phyloP scores from a whole-genome alignment of 2,329 filamentous ascomycete genomes.

The Lachnellula cervina region DNA sequence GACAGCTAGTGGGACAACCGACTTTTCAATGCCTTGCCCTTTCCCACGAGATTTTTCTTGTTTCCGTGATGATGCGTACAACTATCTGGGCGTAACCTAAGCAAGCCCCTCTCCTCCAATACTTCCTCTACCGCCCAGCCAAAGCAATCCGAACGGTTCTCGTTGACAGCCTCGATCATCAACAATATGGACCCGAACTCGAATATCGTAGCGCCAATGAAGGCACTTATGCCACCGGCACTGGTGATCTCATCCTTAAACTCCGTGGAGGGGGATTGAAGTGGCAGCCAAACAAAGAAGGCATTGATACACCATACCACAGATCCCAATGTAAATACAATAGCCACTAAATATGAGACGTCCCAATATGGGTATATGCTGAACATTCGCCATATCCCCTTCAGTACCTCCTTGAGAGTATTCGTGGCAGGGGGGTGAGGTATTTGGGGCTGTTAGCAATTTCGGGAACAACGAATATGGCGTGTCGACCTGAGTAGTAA shows the following conservation, averaged over 20 bases:
- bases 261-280: conserved; percentile 45
- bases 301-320: conserved; percentile 54
- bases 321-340: conserved; percentile 49
- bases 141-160: conserved; percentile 60
- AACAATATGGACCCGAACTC: conserved; percentile 59
- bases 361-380: conserved; percentile 51
- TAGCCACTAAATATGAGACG: conserved; percentile 50
- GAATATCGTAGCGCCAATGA: conserved; percentile 65
- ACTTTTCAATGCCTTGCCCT: conserved; percentile 20
- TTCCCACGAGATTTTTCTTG: conserved; percentile 35
- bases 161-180: conserved; percentile 65
- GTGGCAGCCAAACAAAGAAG: conserved; percentile 60
- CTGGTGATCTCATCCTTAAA: conserved; percentile 49
- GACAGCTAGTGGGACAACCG: neutral
- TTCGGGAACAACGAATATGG: conserved; percentile 31
- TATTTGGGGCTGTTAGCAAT: conserved; percentile 17
- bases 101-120: conserved; percentile 27
- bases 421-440: conserved; percentile 30
- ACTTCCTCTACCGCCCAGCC: conserved; percentile 60
- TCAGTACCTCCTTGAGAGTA: conserved; percentile 22
- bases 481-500: conserved; percentile 33
- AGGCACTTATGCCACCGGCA: conserved; percentile 57
- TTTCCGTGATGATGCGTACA: conserved; percentile 41
- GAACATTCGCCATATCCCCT: conserved; percentile 43
- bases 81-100: conserved; percentile 15